Percentiles rank a stretch among this genome's conserved stretches.
Evolutionary conservation across 202 grass and related monocot genomes (phyloP).

Genomic region (Cymbopogon flexuosus): DNA sequence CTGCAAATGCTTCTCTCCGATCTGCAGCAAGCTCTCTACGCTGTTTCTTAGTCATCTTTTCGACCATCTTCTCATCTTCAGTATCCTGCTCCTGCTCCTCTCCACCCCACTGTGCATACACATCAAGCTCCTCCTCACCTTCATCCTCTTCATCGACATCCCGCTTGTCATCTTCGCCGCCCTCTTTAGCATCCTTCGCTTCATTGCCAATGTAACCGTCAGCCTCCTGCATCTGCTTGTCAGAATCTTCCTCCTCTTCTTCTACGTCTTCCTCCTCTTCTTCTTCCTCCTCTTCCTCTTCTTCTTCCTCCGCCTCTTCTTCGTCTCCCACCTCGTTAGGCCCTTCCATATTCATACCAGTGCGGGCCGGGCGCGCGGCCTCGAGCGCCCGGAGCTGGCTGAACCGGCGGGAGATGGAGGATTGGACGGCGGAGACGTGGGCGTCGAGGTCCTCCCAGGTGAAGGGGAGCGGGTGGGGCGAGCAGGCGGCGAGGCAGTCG

Average conservation of each 20-base stretch:
- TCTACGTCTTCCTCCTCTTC: neutral
- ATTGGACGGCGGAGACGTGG: conserved; percentile 40
- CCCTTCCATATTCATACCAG: neutral
- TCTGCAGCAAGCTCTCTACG: neutral
- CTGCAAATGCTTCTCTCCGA: neutral
- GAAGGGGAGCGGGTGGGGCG: conserved; percentile 40
- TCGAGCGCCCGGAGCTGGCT: conserved; percentile 31
- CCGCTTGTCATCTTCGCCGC: neutral
- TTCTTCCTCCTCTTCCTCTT: no score
- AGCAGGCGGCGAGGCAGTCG: conserved; percentile 35
- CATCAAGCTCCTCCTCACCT: neutral
- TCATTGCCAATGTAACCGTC: neutral
- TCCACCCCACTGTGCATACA: no score
- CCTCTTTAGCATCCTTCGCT: neutral
- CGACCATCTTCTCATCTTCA: no score
- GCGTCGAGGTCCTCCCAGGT: conserved; percentile 34
- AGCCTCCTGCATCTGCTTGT: neutral
- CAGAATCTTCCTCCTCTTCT: neutral
- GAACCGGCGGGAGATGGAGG: conserved; percentile 15
- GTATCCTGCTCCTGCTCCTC: neutral
- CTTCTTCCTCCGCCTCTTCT: no score
- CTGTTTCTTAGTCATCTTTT: neutral
- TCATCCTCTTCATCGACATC: neutral
- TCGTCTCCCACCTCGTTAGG: neutral
- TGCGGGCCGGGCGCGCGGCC: neutral